phyloP scores from a whole-genome alignment of 2,329 filamentous ascomycete genomes.

The Pyrenochaeta sp. region DNA sequence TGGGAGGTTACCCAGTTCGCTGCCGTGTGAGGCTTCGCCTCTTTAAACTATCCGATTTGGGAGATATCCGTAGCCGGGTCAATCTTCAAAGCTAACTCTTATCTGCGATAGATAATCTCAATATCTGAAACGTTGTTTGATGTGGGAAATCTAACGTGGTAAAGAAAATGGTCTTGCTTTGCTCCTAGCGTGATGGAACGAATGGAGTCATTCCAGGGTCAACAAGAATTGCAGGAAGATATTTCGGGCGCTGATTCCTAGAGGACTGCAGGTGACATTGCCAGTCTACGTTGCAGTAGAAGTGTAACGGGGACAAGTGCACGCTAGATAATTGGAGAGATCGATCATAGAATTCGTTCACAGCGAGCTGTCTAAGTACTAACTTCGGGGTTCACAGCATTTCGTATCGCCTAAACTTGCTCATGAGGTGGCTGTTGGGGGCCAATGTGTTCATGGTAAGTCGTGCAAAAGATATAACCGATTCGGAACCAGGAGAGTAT shows the following conservation, averaged over 20 bases:
- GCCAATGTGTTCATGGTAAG: not conserved
- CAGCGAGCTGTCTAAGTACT: not conserved
- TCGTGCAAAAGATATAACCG: not conserved
- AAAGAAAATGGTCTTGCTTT: no score
- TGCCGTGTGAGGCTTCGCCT: constrained; percentile 11
- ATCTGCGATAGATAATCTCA: not conserved
- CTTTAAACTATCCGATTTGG: not conserved
- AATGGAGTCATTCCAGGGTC: no score
- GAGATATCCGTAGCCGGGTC: not conserved
- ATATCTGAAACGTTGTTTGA: no score
- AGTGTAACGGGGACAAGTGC: not conserved
- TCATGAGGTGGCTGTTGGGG: not conserved
- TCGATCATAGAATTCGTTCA: not conserved
- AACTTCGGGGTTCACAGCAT: not conserved
- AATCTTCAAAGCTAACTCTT: not conserved
- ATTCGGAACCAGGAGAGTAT: not conserved
- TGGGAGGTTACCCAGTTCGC: constrained; percentile 7
- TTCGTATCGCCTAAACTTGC: not conserved
- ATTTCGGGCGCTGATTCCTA: no score
- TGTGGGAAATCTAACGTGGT: no score
- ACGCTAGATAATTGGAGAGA: not conserved
- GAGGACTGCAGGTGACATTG: no score
- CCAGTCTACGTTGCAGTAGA: not conserved
- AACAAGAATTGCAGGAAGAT: no score
- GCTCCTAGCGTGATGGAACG: no score